These are phyloP conservation scores for Nitzschia sp. DNA, from an alignment of 108 stramenopile genomes.

Conservation along the genomic window DNA sequence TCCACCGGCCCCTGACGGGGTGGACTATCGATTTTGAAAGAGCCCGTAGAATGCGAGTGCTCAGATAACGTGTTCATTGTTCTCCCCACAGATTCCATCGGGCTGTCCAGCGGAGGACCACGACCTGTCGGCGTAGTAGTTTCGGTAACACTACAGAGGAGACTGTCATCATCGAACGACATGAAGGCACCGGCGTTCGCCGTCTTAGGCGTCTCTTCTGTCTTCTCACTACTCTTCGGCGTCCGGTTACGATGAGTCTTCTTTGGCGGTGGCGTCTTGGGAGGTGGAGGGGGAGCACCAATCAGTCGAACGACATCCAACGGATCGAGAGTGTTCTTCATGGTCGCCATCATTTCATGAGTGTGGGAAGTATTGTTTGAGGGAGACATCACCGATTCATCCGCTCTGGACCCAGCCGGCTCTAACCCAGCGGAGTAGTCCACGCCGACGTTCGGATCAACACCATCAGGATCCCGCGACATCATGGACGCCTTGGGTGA, in stretches of 20 bases:
- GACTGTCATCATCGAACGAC: slow-evolving; percentile 7
- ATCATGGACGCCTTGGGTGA: slow-evolving; percentile 16
- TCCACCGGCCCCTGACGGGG: not conserved
- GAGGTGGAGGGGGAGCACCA: slow-evolving; percentile 35
- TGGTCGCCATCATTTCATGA: not conserved
- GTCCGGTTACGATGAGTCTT: slow-evolving; percentile 13
- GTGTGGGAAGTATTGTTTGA: not conserved
- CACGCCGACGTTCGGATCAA: slow-evolving; percentile 12
- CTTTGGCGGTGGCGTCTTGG: slow-evolving; percentile 28
- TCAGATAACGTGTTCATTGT: no score
- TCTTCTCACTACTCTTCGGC: not conserved
- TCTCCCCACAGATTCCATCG: no score
- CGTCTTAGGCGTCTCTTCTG: slow-evolving; percentile 1
- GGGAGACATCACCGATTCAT: not conserved
- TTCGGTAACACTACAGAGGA: not conserved
- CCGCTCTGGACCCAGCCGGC: slow-evolving; percentile 18
- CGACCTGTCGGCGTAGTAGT: not conserved
- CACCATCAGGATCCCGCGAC: slow-evolving; percentile 33
- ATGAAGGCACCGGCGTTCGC: not conserved
- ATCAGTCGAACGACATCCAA: no score
- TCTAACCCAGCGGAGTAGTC: slow-evolving; percentile 13
- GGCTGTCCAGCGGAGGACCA: not conserved
- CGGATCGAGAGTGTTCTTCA: not conserved
- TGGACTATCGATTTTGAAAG: slow-evolving; percentile 6
- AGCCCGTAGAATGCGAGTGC: slow-evolving; percentile 13